These are phyloP conservation scores for Cytospora piceae DNA, from an alignment of 2,329 filamentous ascomycete genomes.

Conservation along the genomic window DNA sequence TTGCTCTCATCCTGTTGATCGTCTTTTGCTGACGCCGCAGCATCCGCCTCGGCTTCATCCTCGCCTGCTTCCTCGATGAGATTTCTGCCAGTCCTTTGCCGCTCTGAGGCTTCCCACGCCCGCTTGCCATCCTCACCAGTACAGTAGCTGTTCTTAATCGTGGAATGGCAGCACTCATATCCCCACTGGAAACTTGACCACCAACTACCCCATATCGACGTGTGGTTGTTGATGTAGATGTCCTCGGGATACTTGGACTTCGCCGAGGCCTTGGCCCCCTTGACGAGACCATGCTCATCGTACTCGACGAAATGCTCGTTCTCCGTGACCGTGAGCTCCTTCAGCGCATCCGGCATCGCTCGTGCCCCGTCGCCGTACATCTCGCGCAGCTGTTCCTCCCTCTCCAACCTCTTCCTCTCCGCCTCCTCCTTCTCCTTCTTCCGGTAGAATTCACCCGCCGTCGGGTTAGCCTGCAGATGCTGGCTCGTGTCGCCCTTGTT, in stretches of 20 bases:
- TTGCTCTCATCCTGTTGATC: constrained; percentile 35
- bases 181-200: constrained; percentile 96
- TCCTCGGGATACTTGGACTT: constrained; percentile 95
- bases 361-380: constrained; percentile 75
- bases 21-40: constrained; percentile 35
- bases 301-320: constrained; percentile 93
- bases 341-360: constrained; percentile 62
- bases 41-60: constrained; percentile 37
- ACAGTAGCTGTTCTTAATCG: constrained; percentile 95
- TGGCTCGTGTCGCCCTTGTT: constrained; percentile 75
- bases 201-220: constrained; percentile 94
- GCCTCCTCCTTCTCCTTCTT: constrained; percentile 79
- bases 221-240: constrained; percentile 87
- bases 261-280: constrained; percentile 77
- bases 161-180: constrained; percentile 92
- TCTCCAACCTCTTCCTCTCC: constrained; percentile 68
- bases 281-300: constrained; percentile 85
- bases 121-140: constrained; percentile 86
- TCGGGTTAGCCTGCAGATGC: constrained; percentile 95
- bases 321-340: constrained; percentile 71
- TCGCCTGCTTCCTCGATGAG: constrained; percentile 40
- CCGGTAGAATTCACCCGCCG: constrained; percentile 81
- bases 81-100: constrained; percentile 53
- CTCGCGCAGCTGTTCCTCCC: constrained; percentile 72
- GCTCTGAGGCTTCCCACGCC: constrained; percentile 78